These are phyloP conservation scores for Nevesoporus exiguus DNA, from an alignment of 768 basidiomycete genomes.

Conservation along the genomic window DNA sequence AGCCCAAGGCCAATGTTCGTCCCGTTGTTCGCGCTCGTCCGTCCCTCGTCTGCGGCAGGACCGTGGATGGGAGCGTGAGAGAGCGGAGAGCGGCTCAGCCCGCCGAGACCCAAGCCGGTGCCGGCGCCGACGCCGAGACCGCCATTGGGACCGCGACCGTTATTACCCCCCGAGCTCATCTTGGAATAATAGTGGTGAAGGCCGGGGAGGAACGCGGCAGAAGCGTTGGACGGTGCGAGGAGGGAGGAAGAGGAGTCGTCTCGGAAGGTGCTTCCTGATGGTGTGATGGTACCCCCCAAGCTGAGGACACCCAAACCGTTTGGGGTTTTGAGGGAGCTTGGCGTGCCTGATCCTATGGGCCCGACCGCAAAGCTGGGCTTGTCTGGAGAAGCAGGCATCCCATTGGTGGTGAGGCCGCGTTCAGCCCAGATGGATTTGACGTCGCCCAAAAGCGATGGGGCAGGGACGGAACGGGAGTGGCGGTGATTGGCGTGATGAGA, in stretches of 20 bases:
- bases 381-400: conserved; percentile 39
- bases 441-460: conserved; percentile 70
- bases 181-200: conserved; percentile 65
- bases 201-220: conserved; percentile 77
- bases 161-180: conserved; percentile 34
- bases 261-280: conserved; percentile 25
- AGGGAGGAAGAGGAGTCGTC: conserved; percentile 33
- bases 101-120: conserved; percentile 21
- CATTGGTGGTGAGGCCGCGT: conserved; percentile 32
- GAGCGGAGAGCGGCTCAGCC: conserved; percentile 29
- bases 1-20: conserved; percentile 18
- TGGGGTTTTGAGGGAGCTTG: conserved; percentile 50
- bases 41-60: conserved; percentile 27
- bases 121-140: conserved; percentile 24
- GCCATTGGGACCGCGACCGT: conserved; percentile 26
- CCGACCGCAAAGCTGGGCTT: conserved; percentile 22
- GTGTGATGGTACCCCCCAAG: conserved; percentile 9
- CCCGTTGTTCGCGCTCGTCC: conserved; percentile 10
- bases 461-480: conserved; percentile 82
- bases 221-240: conserved; percentile 71
- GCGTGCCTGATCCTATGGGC: conserved; percentile 39
- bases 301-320: conserved; percentile 34
- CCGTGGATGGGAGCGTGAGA: conserved; percentile 27
- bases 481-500: conserved; percentile 45
- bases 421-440: conserved; percentile 83